Percentiles rank a stretch among this genome's conserved stretches.
These are phyloP conservation scores for Amborella trichopoda DNA, from an alignment of 164 flowering plant species.

Conservation along the genomic window DNA sequence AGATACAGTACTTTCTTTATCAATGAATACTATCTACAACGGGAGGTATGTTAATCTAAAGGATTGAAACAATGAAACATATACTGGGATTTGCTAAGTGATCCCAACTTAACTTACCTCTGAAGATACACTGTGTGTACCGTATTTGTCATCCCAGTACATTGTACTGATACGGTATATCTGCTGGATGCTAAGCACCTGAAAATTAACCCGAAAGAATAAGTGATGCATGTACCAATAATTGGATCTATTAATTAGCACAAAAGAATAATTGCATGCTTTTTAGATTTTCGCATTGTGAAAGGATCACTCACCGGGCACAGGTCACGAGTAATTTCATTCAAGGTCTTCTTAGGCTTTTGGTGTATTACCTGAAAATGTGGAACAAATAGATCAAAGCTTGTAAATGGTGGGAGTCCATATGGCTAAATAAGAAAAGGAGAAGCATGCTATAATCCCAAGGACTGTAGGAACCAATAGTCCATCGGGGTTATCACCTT, in stretches of 20 bases:
- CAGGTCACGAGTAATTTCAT: conserved; percentile 82
- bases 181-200: conserved; percentile 95
- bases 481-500: no score
- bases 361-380: conserved; percentile 82
- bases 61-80: no score
- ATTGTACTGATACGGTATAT: conserved; percentile 93
- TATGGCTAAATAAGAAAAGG: no score
- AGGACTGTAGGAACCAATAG: no score
- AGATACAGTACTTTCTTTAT: no score
- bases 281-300: background rate
- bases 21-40: no score
- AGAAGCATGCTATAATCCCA: no score
- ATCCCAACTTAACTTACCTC: conserved; percentile 49
- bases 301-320: conserved; percentile 58
- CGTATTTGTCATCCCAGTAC: conserved; percentile 99
- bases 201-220: conserved; percentile 7
- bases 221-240: background rate
- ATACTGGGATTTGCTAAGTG: no score
- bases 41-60: no score
- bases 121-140: conserved; percentile 90
- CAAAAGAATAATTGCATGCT: background rate
- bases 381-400: background rate
- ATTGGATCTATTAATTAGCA: background rate
- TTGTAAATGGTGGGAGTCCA: background rate
- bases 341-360: conserved; percentile 83